Base-by-base conservation (phyloP, 306 rosid species). In the Styphnolobium japonicum region DNA sequence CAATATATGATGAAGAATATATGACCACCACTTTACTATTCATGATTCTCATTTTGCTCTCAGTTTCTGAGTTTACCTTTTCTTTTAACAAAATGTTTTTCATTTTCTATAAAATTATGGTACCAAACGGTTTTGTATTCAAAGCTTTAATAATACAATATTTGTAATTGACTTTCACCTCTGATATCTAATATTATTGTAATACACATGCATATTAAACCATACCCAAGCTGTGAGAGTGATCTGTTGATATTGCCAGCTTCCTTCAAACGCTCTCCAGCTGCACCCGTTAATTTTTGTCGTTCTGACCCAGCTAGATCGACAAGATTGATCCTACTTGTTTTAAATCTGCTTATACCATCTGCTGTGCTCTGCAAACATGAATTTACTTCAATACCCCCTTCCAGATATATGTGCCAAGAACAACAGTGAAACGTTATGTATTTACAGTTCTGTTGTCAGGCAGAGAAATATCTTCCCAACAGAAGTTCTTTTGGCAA, bases 231-330 rank as follows among this genome's bases (percentile, higher is more conserved):
- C 81, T 83, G 83, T 67, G 84, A 83, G 75, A 83, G 87, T 37
- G 87, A 83, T 83, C 81, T 67, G 73, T 83, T 94, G 68, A 94
- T 94, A 86, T 92, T 94, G 77, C 98, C 94, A 55, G 98, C 98
- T 89, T 94, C 98, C 90, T 94, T 94, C 87, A 94, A 82, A 58
- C 97, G 97, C 63, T 92, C 92, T 71, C 98, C 98, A 25, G 97
- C 97, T 12, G 98, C 97, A 69, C 92, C 96, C 0, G 98, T 90
- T 84, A 86, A 69, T 72, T 94, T 94, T 64, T 94, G 98, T 53
- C 98, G 75, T 86, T 94, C 98, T 27, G 98, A 94, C 66, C 98
- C 98, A 64, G 98, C 98, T 79, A 94, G 82, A 88, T 94, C 98
- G 85, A 94, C 98, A 74, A 94, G 96, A 86, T 94, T 94, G 74